Evolutionary conservation across 1,284 basidiomycete species (phyloP).

Genomic region (Trametes hirsuta): DNA sequence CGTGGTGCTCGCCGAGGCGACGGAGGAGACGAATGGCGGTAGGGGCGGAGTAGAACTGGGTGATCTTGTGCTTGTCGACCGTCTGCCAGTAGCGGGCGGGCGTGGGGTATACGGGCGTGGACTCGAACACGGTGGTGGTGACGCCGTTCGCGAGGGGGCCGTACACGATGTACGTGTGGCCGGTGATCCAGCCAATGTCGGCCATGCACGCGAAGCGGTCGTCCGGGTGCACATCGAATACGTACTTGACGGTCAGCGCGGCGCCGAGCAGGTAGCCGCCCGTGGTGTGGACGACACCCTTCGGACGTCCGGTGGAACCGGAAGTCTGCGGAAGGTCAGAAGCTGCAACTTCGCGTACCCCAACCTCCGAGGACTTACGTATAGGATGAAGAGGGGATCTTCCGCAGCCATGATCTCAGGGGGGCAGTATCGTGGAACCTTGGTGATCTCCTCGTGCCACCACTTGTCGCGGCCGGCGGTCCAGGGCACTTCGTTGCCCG

Average conservation of each 20-base stretch:
- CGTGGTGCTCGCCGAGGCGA: constrained; percentile 86
- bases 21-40: constrained; percentile 94
- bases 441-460: constrained; percentile 93
- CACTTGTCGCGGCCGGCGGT: constrained; percentile 88
- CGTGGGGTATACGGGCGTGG: constrained; percentile 95
- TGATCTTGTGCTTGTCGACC: constrained; percentile 92
- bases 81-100: constrained; percentile 97
- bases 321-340: constrained; percentile 64
- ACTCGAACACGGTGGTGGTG: constrained; percentile 94
- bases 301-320: constrained; percentile 95
- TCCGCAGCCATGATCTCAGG: constrained; percentile 88
- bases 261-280: constrained; percentile 93
- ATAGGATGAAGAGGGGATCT: constrained; percentile 97
- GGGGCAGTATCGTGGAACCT: constrained; percentile 90
- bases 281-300: constrained; percentile 95
- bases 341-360: not conserved
- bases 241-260: constrained; percentile 91
- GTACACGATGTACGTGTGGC: constrained; percentile 98
- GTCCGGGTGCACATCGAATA: constrained; percentile 94
- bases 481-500: constrained; percentile 86
- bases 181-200: constrained; percentile 99
- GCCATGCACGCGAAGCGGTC: constrained; percentile 98
- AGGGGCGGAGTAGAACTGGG: constrained; percentile 93
- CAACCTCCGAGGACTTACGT: constrained; percentile 58
- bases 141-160: constrained; percentile 93